Evolutionary conservation across 169 alveolate species (phyloP).

Genomic region (Plasmodium coatneyi): DNA sequence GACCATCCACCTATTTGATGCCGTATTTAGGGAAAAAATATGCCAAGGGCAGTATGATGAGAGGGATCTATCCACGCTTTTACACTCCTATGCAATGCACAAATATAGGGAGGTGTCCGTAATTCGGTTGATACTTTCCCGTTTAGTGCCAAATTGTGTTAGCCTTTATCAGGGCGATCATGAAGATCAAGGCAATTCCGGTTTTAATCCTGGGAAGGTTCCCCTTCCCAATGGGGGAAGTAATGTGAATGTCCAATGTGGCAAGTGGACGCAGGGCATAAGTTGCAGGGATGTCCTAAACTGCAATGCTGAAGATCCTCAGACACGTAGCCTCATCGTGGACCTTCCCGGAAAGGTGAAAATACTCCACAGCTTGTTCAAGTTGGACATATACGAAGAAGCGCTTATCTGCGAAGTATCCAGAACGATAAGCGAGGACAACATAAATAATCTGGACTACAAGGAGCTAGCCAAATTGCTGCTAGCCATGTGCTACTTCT

Average conservation of each 20-base stretch:
- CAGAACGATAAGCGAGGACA: neutral
- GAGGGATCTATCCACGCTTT: neutral
- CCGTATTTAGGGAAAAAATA: slow-evolving; percentile 5
- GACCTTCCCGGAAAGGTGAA: slow-evolving; percentile 13
- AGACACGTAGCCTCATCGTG: neutral
- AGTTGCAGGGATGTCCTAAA: neutral
- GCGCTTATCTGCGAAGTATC: neutral
- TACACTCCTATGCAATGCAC: slow-evolving; percentile 48
- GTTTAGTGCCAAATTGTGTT: neutral
- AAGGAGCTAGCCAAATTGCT: slow-evolving; percentile 32
- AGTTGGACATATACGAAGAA: slow-evolving; percentile 54
- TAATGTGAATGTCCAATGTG: neutral
- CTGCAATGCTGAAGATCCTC: neutral
- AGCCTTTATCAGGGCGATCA: neutral
- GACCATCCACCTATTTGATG: slow-evolving; percentile 48
- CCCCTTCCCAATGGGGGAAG: neutral
- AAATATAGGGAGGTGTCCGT: slow-evolving; percentile 20
- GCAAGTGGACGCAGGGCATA: neutral
- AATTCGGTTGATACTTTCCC: neutral
- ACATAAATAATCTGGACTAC: neutral
- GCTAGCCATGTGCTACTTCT: slow-evolving; percentile 42
- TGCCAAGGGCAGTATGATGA: slow-evolving; percentile 10
- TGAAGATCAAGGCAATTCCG: neutral
- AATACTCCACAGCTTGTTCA: slow-evolving; percentile 28
- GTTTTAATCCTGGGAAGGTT: neutral